Evolutionary conservation across 345 rosid genomes (phyloP), one percentile per base, ranked within the genome.

Genomic region (Eucalyptus microcorys): DNA sequence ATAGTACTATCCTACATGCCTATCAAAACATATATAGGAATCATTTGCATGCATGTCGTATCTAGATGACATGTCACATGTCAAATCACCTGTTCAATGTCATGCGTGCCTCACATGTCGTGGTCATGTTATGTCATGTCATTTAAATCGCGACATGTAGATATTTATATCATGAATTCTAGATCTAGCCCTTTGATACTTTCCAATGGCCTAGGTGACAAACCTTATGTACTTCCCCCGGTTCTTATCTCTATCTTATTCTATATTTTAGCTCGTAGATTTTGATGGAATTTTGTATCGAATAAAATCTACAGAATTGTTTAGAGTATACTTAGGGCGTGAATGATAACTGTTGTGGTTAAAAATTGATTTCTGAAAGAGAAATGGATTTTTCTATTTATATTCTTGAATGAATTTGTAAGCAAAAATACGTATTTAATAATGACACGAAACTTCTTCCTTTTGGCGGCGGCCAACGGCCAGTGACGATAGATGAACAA

Each of bases 381-480:
- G 1, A 52, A 52, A 52, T 52, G 7, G 0, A 50, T 3, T 50
- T 49, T 50, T 16, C 2, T 7, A 52, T 52, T 52, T 19, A 1
- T 52, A 52, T 52, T 52, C 0, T 52, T 52, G 0, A 52, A 52
- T 21, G 10, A 52, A 8, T 52, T 52, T 52, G 5, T 52, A 19
- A 52, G 5, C 5, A 52, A 21, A 52, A 21, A 7, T 52, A 21
- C 10, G 0, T 0, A 2, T 52, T 52, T 52, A 0, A 21, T 52
- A 2, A 52, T 52, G 22, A 52, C 0, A 50, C 8, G 17, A 17
- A 52, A 52, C 7, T 52, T 52, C 1, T 52, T 24, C 55, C 22
- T 52, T 52, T 52, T 2, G 1, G 0, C 0, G 22, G 24, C 1
- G 3, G 2, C 10, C 3, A 10, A 45, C 3, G 10, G 1, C 2